A percentile compares a stretch with the other conserved stretches of the same genome.
These are phyloP conservation scores for Cladosporium sp. DNA, from an alignment of 2,329 filamentous ascomycete genomes.

Conservation along the genomic window DNA sequence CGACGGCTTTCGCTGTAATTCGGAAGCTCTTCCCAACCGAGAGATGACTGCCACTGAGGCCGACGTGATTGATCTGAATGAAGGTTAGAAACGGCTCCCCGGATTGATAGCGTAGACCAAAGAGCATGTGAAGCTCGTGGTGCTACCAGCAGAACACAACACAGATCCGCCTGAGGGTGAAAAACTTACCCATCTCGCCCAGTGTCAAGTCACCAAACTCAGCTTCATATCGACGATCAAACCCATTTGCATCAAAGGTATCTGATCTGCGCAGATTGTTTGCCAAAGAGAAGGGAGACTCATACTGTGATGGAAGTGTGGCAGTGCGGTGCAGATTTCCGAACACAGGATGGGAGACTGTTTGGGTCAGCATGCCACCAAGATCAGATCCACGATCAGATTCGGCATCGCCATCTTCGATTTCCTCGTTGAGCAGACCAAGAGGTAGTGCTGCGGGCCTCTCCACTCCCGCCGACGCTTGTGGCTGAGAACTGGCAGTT, in stretches of 20 bases:
- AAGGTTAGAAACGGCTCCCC: neutral
- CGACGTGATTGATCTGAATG: constrained; percentile 19
- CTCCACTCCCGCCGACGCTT: constrained; percentile 3
- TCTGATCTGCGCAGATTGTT: neutral
- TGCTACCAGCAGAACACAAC: neutral
- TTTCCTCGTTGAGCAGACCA: constrained; percentile 12
- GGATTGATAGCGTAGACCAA: neutral
- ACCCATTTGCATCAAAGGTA: constrained; percentile 5
- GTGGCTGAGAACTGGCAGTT: neutral
- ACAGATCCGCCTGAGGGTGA: neutral
- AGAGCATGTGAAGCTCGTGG: neutral
- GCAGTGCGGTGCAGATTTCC: constrained; percentile 28
- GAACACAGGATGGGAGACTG: constrained; percentile 29
- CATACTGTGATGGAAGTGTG: constrained; percentile 23
- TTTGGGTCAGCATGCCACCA: constrained; percentile 27
- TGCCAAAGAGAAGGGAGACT: constrained; percentile 4
- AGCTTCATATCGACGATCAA: constrained; percentile 22
- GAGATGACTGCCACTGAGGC: constrained; percentile 64
- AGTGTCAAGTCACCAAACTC: constrained; percentile 26
- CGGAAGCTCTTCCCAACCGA: constrained; percentile 59
- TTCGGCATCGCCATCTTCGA: constrained; percentile 9
- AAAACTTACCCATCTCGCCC: constrained; percentile 19
- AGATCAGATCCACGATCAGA: constrained; percentile 13
- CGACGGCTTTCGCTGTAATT: constrained; percentile 70
- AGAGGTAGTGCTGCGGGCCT: constrained; percentile 7